Evolutionary conservation across 179 eudicot genomes (phyloP), one percentile per base, ranked within the genome.

Genomic region (Heliamphora pulchella): DNA sequence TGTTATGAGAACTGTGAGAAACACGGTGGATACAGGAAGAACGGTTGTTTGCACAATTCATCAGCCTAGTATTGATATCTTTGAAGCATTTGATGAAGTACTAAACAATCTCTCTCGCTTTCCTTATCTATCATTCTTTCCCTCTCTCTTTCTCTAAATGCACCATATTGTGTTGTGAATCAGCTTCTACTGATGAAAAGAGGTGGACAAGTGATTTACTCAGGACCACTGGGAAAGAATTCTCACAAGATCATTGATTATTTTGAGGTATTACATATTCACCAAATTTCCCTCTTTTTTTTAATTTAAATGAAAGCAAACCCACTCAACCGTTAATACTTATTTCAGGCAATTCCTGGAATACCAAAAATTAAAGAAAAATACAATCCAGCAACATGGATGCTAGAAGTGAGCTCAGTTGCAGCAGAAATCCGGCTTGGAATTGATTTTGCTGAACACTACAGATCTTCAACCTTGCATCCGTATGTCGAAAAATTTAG

Each of bases 81-180:
- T 96, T 83, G 99, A 96, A 88, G 92, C 99, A 7, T 96, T 96
- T 80, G 99, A 94, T 82, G 99, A 96, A n/a, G n/a, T n/a, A n/a
- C n/a, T n/a, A n/a, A 97, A 95, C 91, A 85, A 81, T 3, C 1
- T 10, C 48, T 53, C 0, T 31, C 6, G 2, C 39, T 20, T 15
- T 57, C 43, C 11, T 2, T 43, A 1, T 11, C 31, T 66, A 3
- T 59, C 15, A 46, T 8, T 9, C 8, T 20, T 0, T 55, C 71
- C 8, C 8, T 18, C 39, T 2, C 22, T 48, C 55, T 51, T 1
- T 39, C 67, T 11, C 71, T 65, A 10, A 80, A 80, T 4, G 76
- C 41, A 3, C 15, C 18, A 5, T 18, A 22, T 66, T 8, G 14
- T 71, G 53, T 46, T 79, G 66, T 80, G 79, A 22, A 79, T 55